Evolutionary conservation across 495 filamentous ascomycete genomes (phyloP), one percentile per base, ranked within the genome.

Genomic region (Paragyromitra xinjiangensis): DNA sequence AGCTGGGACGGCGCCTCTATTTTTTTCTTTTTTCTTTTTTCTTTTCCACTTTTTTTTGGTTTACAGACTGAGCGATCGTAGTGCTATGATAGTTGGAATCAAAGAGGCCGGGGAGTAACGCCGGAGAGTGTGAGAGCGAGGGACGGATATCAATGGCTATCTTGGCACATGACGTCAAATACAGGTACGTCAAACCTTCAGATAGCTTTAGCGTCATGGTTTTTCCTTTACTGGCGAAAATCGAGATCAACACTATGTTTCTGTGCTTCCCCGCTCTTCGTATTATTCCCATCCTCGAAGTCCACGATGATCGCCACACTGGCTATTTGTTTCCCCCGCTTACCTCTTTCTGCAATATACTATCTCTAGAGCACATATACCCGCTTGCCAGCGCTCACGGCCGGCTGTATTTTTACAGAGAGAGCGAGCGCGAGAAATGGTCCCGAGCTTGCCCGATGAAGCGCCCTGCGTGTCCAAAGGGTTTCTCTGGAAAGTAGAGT

Each of bases 131-230:
- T 34, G 29, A 34, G 29, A 34, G 29, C 50, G 40, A 58, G 40
- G 19, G 9, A 22, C 19, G 48, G 29, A 24, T 45, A 26, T 62
- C 22, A 39, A 39, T 64, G 55, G 45, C 74, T 7, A 51, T 14
- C 74, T 71, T 78, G 66, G 75, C 62, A 42, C 53, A 79, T 79
- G 77, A 79, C 77, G 74, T 79, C 75, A 79, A 79, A 75, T 51
- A 65, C 51, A 71, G 59, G 77, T 44, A 79, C 77, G 42, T 66
- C 75, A 78, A 79, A 51, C 42, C 39, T 51, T 71, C 64, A 34
- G 24, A 63, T 51, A 71, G 42, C 58, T 59, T 71, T 58, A 45
- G 45, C 69, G 44, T 55, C 58, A 71, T 40, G 3, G 19, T 40
- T 24, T 48, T 69, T 63, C 12, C 51, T 37, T 29, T 45, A 37